These are phyloP conservation scores for Thielaviopsis populi DNA, from an alignment of 2,329 filamentous ascomycete genomes.

Conservation along the genomic window DNA sequence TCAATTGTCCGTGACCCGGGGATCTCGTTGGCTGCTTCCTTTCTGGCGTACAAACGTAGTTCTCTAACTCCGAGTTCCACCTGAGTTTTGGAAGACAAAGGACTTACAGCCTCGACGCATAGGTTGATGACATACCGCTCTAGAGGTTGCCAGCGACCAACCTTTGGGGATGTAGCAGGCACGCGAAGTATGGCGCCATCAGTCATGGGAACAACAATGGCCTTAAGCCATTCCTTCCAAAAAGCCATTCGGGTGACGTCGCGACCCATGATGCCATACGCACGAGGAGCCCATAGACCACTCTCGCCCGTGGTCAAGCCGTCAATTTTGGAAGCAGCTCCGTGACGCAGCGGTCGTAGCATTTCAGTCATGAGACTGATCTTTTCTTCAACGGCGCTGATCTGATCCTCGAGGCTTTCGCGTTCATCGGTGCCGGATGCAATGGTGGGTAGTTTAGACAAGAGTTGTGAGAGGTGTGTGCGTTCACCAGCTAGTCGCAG, in stretches of 20 bases:
- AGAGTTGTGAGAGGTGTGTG: constrained; percentile 73
- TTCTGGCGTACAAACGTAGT: constrained; percentile 77
- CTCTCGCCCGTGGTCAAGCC: constrained; percentile 90
- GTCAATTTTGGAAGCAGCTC: constrained; percentile 92
- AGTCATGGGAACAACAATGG: constrained; percentile 88
- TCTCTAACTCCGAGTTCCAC: constrained; percentile 85
- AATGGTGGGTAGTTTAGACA: constrained; percentile 67
- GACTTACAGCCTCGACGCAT: constrained; percentile 86
- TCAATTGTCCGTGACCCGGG: constrained; percentile 85
- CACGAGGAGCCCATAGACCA: constrained; percentile 86
- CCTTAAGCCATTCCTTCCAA: constrained; percentile 97
- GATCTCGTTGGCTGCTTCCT: constrained; percentile 84
- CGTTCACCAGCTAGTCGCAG: constrained; percentile 76
- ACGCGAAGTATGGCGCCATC: constrained; percentile 71
- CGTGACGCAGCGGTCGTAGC: constrained; percentile 78
- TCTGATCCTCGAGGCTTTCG: constrained; percentile 81
- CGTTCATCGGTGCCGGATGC: constrained; percentile 67
- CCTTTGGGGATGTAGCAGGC: constrained; percentile 72
- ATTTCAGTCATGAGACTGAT: constrained; percentile 95
- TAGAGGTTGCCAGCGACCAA: constrained; percentile 89
- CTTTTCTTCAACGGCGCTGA: constrained; percentile 91
- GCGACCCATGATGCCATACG: constrained; percentile 80
- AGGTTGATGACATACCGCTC: constrained; percentile 96
- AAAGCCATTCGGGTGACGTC: constrained; percentile 74
- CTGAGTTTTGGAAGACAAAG: constrained; percentile 85